These are phyloP conservation scores for Kondoa subrosea DNA, from an alignment of 768 basidiomycete genomes.

Conservation along the genomic window DNA sequence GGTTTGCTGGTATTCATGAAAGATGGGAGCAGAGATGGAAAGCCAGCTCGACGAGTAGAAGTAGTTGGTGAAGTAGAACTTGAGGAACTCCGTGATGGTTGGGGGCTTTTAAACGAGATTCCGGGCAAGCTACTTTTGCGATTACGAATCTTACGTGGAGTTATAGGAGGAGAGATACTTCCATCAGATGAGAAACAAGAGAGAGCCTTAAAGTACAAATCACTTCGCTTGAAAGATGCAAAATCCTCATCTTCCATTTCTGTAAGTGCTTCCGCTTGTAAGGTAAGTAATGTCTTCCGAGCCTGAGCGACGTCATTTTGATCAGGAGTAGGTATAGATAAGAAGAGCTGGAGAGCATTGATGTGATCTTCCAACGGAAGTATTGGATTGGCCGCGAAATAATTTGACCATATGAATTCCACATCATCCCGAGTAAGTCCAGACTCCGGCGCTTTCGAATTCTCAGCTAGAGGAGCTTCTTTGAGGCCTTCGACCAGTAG, in stretches of 20 bases:
- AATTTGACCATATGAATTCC: slow-evolving; percentile 69
- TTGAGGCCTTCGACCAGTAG: slow-evolving; percentile 94
- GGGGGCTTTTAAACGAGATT: not conserved
- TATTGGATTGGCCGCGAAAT: slow-evolving; percentile 47
- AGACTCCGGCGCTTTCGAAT: slow-evolving; percentile 32
- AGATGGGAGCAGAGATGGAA: not conserved
- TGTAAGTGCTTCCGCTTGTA: slow-evolving; percentile 68
- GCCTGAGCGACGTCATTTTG: slow-evolving; percentile 38
- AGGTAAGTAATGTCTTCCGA: slow-evolving; percentile 59
- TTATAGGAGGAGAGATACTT: not conserved
- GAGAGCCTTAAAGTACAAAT: slow-evolving; percentile 79
- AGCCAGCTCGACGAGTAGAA: not conserved
- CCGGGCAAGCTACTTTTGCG: not conserved
- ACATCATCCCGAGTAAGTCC: slow-evolving; percentile 59
- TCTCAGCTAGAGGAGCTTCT: slow-evolving; percentile 64
- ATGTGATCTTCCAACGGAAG: slow-evolving; percentile 55
- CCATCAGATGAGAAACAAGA: not conserved
- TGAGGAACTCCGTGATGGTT: not conserved
- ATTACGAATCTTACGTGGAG: not conserved
- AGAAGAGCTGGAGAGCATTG: slow-evolving; percentile 50
- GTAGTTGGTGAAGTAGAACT: not conserved
- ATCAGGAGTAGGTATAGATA: slow-evolving; percentile 36
- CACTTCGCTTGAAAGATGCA: slow-evolving; percentile 67
- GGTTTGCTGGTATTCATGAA: not conserved
- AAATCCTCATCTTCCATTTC: slow-evolving; percentile 79